A percentile compares a stretch with the other conserved stretches of the same genome.
Evolutionary conservation across 2,329 filamentous ascomycete species (phyloP).

Genomic region (Ascochyta koolunga): DNA sequence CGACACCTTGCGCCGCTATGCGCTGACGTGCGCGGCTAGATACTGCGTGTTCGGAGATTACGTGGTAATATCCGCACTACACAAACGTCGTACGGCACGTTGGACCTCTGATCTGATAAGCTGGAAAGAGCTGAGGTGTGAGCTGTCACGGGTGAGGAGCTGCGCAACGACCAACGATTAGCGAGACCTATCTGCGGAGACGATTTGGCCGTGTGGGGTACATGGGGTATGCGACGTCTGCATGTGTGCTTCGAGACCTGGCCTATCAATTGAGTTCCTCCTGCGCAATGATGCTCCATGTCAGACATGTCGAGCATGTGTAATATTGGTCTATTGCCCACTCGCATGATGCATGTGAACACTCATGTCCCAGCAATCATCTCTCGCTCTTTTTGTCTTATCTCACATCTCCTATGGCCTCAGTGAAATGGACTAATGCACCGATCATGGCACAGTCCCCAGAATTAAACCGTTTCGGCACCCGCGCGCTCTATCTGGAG

Average conservation of each 20-base stretch:
- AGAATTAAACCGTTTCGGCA: neutral
- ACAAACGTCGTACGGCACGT: neutral
- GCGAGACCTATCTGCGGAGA: slow-evolving; percentile 2
- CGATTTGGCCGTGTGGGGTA: slow-evolving; percentile 1
- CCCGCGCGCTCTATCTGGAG: slow-evolving; percentile 5
- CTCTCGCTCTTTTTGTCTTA: slow-evolving; percentile 9
- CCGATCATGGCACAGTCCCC: neutral
- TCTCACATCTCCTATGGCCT: neutral
- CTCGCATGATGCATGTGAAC: neutral
- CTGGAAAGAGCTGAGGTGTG: neutral
- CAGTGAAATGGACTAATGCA: slow-evolving; percentile 1
- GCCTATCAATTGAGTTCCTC: neutral
- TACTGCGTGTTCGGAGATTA: slow-evolving; percentile 5
- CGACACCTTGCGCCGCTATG: slow-evolving; percentile 1
- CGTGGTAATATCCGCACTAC: neutral
- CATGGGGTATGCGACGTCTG: neutral
- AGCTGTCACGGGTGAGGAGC: neutral
- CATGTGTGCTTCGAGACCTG: no score
- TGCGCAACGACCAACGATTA: neutral
- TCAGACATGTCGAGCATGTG: neutral
- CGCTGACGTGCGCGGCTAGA: slow-evolving; percentile 3
- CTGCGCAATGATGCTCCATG: neutral
- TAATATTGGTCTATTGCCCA: neutral
- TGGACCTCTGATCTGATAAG: neutral
- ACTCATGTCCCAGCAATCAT: neutral